These are phyloP conservation scores for Lactuca saligna DNA, from an alignment of 129 eudicot genomes.

Conservation along the genomic window DNA sequence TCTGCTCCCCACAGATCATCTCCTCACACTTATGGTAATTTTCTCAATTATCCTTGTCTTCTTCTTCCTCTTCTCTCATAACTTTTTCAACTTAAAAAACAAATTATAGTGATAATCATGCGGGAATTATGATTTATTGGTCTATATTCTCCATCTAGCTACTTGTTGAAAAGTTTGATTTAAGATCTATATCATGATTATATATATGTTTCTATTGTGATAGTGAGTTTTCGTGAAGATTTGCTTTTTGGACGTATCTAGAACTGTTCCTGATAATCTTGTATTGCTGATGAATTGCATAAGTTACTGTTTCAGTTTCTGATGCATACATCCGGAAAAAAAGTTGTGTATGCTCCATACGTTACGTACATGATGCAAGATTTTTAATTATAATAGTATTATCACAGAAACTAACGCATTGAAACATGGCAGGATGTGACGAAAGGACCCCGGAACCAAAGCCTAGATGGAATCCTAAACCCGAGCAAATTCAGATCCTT, in stretches of 20 bases:
- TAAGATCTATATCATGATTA: background rate
- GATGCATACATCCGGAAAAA: conserved; percentile 33
- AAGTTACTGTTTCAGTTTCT: conserved; percentile 25
- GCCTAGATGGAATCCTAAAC: conserved; percentile 97
- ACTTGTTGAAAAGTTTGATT: background rate
- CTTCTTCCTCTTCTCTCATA: background rate
- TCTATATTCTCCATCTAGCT: background rate
- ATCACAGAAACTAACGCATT: conserved; percentile 11
- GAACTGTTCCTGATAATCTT: conserved; percentile 29
- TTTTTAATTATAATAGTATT: background rate
- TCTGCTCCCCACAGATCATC: conserved; percentile 36
- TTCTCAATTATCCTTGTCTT: background rate
- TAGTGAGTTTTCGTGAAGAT: background rate
- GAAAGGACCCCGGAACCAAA: conserved; percentile 92
- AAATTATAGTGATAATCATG: background rate
- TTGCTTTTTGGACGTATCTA: background rate
- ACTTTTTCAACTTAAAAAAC: too few relatives aligned
- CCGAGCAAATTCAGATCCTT: conserved; percentile 89
- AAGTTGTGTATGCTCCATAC: conserved; percentile 33
- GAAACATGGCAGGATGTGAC: conserved; percentile 52
- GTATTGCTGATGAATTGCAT: conserved; percentile 31
- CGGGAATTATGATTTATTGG: conserved; percentile 1
- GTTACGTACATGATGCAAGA: conserved; percentile 31
- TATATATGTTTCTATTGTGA: background rate
- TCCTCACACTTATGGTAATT: conserved; percentile 51